phyloP scores from a whole-genome alignment of 2,329 filamentous ascomycete genomes.

The Pseudocercospora fuligena region DNA sequence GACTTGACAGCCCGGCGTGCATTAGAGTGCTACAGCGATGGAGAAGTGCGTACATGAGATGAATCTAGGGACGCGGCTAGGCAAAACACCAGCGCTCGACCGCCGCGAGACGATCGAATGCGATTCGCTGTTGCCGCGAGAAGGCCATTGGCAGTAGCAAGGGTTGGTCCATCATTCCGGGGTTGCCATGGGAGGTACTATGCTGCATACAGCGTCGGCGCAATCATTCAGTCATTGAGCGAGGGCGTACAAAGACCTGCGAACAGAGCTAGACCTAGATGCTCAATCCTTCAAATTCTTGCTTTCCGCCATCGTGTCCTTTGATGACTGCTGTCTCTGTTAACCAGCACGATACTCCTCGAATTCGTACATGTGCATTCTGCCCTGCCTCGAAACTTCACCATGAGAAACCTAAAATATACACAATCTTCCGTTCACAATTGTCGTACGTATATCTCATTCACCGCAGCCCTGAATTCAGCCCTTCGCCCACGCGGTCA shows the following conservation, averaged over 20 bases:
- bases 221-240: background rate
- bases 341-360: background rate
- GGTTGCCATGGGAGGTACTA: background rate
- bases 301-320: background rate
- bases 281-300: background rate
- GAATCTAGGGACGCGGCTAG: background rate
- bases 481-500: background rate
- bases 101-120: background rate
- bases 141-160: background rate
- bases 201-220: background rate
- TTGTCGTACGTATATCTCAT: no score
- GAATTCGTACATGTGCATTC: background rate
- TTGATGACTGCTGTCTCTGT: background rate
- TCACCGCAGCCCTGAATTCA: no score
- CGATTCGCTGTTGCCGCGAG: background rate
- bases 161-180: background rate
- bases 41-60: background rate
- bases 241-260: background rate
- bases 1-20: background rate
- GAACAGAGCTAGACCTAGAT: background rate
- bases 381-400: no score
- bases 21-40: background rate
- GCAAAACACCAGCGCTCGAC: background rate
- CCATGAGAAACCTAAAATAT: no score
- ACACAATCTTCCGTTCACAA: no score